A percentile compares a stretch with the other conserved stretches of the same genome.
Conservation (phyloP, 2,329 filamentous ascomycete species). For the Pestalotiopsis sp. region DNA sequence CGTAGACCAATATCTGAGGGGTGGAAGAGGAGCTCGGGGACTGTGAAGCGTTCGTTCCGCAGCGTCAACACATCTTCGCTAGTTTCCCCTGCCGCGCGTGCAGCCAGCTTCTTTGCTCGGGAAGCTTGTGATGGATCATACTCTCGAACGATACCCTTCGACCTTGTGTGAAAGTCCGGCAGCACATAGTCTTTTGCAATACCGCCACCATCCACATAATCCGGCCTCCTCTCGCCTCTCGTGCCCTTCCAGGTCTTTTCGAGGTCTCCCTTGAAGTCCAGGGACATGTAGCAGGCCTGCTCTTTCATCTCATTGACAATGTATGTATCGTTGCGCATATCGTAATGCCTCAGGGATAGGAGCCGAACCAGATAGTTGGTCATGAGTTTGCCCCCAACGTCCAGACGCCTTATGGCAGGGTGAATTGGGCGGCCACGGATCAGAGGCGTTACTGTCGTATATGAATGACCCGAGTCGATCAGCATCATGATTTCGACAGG, state of each 20-base stretch:
- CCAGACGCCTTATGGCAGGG: constrained; percentile 78
- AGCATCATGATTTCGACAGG: constrained; percentile 84
- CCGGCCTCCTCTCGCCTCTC: constrained; percentile 56
- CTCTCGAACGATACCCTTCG: constrained; percentile 72
- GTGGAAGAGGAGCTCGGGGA: constrained; percentile 88
- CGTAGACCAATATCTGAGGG: constrained; percentile 84
- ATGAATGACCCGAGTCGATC: constrained; percentile 90
- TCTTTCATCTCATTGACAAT: constrained; percentile 98
- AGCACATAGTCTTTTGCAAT: constrained; percentile 91
- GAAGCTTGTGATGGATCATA: constrained; percentile 72
- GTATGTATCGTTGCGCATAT: constrained; percentile 91
- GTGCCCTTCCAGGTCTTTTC: constrained; percentile 85
- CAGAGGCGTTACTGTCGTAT: constrained; percentile 87
- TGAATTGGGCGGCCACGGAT: constrained; percentile 82
- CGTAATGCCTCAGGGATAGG: constrained; percentile 88
- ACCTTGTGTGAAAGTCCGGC: constrained; percentile 70
- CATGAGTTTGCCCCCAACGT: constrained; percentile 89
- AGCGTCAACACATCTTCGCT: constrained; percentile 82
- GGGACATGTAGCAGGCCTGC: constrained; percentile 78
- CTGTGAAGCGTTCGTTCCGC: constrained; percentile 87
- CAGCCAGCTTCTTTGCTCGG: constrained; percentile 48
- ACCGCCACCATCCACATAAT: constrained; percentile 53
- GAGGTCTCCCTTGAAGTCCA: constrained; percentile 76
- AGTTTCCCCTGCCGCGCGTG: constrained; percentile 35
- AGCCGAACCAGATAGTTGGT: constrained; percentile 92